These are phyloP conservation scores for Kalanchoe fedtschenkoi DNA, from an alignment of 164 flowering plant genomes.

Conservation along the genomic window DNA sequence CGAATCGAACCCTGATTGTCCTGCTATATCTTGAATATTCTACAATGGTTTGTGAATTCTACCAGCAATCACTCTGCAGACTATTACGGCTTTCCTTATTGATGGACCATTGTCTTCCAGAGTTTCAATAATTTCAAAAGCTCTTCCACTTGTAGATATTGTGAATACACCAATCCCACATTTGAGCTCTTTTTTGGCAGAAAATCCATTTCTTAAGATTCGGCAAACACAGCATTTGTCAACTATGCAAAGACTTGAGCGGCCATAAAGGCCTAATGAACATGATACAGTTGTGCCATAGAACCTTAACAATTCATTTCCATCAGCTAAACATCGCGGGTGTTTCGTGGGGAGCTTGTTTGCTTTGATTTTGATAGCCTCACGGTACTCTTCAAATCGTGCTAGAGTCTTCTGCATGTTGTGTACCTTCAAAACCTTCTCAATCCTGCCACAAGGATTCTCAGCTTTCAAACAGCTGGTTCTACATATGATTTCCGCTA, in stretches of 20 bases:
- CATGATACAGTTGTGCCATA: conserved; percentile 22
- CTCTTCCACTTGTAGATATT: conserved; percentile 62
- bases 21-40: conserved; percentile 42
- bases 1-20: conserved; percentile 63
- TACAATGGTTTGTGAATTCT: conserved; percentile 66
- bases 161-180: conserved; percentile 56
- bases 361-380: conserved; percentile 21
- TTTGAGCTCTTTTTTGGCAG: conserved; percentile 15
- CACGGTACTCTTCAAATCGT: conserved; percentile 25
- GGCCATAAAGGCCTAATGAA: conserved; percentile 20
- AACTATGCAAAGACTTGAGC: conserved; percentile 20
- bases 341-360: conserved; percentile 27
- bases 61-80: conserved; percentile 76
- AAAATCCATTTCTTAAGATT: conserved; percentile 22
- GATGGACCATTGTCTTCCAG: conserved; percentile 18
- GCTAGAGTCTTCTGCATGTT: conserved; percentile 24
- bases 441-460: conserved; percentile 12
- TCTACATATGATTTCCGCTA: conserved; percentile 12
- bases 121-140: conserved; percentile 44
- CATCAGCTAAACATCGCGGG: conserved; percentile 30
- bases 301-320: conserved; percentile 31
- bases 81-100: conserved; percentile 43
- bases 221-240: conserved; percentile 23
- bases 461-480: conserved; percentile 12
- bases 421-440: conserved; percentile 20